These are phyloP conservation scores for Corymbia citriodora DNA, from an alignment of 441 rosid genomes.

Conservation along the genomic window DNA sequence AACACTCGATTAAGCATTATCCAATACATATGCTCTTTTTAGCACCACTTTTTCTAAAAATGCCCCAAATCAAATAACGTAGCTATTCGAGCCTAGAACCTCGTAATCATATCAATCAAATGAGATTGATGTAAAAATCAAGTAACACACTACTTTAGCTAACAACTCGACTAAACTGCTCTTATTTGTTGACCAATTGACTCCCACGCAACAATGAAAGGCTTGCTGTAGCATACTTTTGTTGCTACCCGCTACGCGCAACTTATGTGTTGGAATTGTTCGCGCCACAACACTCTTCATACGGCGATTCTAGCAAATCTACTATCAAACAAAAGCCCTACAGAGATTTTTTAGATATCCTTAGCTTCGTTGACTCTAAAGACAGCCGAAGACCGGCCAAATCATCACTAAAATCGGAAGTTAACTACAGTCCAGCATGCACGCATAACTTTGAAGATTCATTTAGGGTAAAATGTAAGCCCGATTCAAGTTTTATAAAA, in stretches of 20 bases:
- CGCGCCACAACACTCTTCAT: background rate
- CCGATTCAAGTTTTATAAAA: too few species aligned
- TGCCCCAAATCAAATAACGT: rapidly evolving
- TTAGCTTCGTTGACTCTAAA: background rate
- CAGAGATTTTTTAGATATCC: background rate
- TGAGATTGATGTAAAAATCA: too few species aligned
- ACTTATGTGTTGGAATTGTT: background rate
- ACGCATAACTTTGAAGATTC: too few species aligned
- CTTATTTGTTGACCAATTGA: background rate
- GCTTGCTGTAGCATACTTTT: too few species aligned
- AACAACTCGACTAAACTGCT: background rate
- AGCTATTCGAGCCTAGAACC: too few species aligned
- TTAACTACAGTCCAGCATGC: background rate
- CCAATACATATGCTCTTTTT: background rate
- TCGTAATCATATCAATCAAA: background rate
- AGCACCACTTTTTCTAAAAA: background rate
- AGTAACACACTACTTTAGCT: background rate
- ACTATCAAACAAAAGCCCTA: background rate
- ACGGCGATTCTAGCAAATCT: background rate
- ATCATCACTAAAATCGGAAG: background rate
- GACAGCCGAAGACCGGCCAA: background rate
- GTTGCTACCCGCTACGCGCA: background rate
- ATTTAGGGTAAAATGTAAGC: background rate
- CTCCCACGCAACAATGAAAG: background rate
- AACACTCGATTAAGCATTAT: background rate